Base-by-base conservation (phyloP, 345 rosid genomes). In the Aquilaria sinensis region DNA sequence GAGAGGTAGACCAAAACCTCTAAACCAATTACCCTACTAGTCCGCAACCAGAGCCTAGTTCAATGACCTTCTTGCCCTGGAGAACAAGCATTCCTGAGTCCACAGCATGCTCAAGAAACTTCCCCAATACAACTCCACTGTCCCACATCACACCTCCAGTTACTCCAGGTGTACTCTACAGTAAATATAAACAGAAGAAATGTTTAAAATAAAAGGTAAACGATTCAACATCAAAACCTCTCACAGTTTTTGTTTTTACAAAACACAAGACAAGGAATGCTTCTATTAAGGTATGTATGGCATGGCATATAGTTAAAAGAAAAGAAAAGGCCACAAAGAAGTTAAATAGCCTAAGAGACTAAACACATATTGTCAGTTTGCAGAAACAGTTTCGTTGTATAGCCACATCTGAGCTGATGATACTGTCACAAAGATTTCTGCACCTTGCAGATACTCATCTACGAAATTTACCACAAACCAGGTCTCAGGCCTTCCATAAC, bases 131-230 rank as follows among this genome's bases (percentile, higher is more conserved):
- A 62, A 85, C 82, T 15, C 96, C 98, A 79, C 96, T 85, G 59
- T 89, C 98, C 97, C 97, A 89, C 91, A 87, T 85, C 67, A 89
- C 97, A 30, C 91, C 78, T 43, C 97, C 96, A 6, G 97, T 92
- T 15, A 92, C 96, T 71, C 98, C 96, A 57, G 98, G 96, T 1
- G 73, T 80, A 47, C 69, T 71, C 92, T 88, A 74, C 56, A 77
- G 58, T 6, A 37, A 16, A 16, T 16, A 16, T 16, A 16, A 16
- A 16, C 23, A 16, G 23, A 16, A 16, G 23, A 16, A 16, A 11
- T 14, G 30, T 16, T 8, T 16, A 31, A 55, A 51, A 4, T n/a
- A 51, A 51, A 34, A 37, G 43, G 43, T 4, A 5, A 37, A 8
- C 5, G 43, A 5, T 37, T 37, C 5, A 16, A 37, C 43, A 37